Conservation (phyloP, 805 yeast genomes). For the Wickerhamiella bombiphila region DNA sequence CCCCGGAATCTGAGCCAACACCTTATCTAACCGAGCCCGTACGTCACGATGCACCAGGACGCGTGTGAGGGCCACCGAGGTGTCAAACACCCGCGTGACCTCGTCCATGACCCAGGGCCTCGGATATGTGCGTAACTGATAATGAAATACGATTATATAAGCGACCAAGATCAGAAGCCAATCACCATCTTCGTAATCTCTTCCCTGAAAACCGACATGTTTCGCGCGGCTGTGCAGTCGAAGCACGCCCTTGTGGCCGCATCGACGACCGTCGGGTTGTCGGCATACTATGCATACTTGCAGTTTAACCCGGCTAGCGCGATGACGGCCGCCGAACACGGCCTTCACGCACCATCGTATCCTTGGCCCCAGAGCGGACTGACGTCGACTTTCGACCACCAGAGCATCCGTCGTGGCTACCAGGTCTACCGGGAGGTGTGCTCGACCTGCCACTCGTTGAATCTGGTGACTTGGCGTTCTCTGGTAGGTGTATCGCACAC, state of each 20-base stretch:
- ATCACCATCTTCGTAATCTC: conserved; percentile 4
- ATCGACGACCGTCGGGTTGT: conserved; percentile 56
- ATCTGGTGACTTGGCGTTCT: conserved; percentile 97
- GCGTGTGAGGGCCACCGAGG: neutral
- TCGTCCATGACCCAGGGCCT: conserved; percentile 1
- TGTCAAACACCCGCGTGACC: neutral
- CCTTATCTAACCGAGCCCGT: neutral
- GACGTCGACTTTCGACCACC: conserved; percentile 65
- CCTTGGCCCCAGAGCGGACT: conserved; percentile 85
- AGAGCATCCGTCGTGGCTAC: conserved; percentile 95
- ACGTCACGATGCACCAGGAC: neutral
- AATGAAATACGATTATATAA: neutral
- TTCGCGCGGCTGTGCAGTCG: conserved; percentile 16
- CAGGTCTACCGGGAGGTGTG: conserved; percentile 98
- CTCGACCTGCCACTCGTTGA: conserved; percentile 96
- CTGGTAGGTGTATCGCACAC: conserved; percentile 94
- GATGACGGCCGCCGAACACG: conserved; percentile 98
- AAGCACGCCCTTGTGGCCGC: conserved; percentile 31
- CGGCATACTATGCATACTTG: conserved; percentile 67
- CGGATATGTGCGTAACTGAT: neutral
- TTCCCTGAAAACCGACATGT: conserved; percentile 6
- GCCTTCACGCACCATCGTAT: conserved; percentile 86
- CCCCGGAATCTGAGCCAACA: neutral
- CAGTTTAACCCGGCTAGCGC: conserved; percentile 81
- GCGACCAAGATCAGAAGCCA: conserved; percentile 2